A percentile compares a stretch with the other conserved stretches of the same genome.
phyloP scores from a whole-genome alignment of 1,284 basidiomycete species.

The Trametes polyzona region DNA sequence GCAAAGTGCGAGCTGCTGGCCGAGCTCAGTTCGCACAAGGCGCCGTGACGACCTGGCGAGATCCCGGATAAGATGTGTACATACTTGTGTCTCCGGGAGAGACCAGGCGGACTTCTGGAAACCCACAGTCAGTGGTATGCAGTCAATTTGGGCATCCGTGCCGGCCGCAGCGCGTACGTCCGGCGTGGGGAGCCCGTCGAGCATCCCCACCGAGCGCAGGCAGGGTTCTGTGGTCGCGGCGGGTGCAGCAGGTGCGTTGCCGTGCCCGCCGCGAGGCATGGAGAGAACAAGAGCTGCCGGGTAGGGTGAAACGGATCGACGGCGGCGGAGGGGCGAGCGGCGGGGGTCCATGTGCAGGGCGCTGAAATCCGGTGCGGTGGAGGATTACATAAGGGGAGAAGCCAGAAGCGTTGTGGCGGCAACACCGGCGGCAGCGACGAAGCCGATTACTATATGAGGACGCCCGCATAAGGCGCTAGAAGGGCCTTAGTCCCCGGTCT shows the following conservation, averaged over 20 bases:
- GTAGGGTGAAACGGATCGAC: constrained; percentile 18
- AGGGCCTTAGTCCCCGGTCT: constrained; percentile 18
- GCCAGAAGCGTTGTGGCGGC: constrained; percentile 27
- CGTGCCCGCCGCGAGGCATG: background rate
- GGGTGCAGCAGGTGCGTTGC: background rate
- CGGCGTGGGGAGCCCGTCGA: constrained; percentile 3
- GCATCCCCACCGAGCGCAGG: background rate
- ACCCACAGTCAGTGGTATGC: constrained; percentile 6
- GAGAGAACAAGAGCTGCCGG: background rate
- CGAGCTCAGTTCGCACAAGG: constrained; percentile 15
- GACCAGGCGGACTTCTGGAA: constrained; percentile 16
- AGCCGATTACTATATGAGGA: constrained; percentile 23
- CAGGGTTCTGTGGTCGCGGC: background rate
- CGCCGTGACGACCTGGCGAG: background rate
- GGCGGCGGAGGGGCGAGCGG: constrained; percentile 5
- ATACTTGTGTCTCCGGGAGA: constrained; percentile 5
- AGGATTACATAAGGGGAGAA: constrained; percentile 23
- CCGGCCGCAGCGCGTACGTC: background rate
- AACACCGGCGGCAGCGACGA: constrained; percentile 20
- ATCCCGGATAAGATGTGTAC: constrained; percentile 17
- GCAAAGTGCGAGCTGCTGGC: constrained; percentile 17
- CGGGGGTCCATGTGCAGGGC: constrained; percentile 8
- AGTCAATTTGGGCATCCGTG: constrained; percentile 16
- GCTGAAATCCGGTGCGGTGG: constrained; percentile 25
- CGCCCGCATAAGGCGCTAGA: constrained; percentile 14